These are phyloP conservation scores for Solanum habrochaites DNA, from an alignment of 257 asterid species.

Conservation along the genomic window DNA sequence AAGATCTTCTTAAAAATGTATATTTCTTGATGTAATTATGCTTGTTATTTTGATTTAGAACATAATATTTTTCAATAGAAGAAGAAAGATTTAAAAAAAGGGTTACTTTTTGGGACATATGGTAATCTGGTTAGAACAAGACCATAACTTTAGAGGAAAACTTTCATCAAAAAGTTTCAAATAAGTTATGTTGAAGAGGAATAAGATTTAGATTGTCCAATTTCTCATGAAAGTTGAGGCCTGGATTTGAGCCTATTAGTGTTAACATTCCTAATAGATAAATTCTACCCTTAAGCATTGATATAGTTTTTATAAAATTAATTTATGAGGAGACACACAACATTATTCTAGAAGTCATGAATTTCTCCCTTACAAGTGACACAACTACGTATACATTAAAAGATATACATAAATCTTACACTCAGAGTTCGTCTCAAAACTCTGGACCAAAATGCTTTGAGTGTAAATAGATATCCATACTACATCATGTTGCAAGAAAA, in stretches of 20 bases:
- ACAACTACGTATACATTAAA: too few relatives aligned
- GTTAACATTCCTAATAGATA: neutral
- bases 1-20: too few relatives aligned
- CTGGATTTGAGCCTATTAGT: neutral
- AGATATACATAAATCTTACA: too few relatives aligned
- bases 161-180: neutral
- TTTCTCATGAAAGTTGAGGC: neutral
- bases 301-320: neutral
- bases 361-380: too few relatives aligned
- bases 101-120: neutral
- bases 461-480: too few relatives aligned
- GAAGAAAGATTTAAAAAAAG: neutral
- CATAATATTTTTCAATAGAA: neutral
- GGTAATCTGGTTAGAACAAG: neutral
- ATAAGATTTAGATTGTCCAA: neutral
- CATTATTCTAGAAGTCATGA: too few relatives aligned
- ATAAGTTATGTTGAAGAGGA: neutral
- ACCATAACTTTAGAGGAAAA: too few relatives aligned
- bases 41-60: neutral
- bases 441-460: too few relatives aligned
- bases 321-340: neutral
- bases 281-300: neutral
- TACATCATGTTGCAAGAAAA: too few relatives aligned
- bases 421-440: too few relatives aligned
- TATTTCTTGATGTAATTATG: neutral